Evolutionary conservation across 2,329 filamentous ascomycete species (phyloP).

Genomic region (Daldinia sp.): DNA sequence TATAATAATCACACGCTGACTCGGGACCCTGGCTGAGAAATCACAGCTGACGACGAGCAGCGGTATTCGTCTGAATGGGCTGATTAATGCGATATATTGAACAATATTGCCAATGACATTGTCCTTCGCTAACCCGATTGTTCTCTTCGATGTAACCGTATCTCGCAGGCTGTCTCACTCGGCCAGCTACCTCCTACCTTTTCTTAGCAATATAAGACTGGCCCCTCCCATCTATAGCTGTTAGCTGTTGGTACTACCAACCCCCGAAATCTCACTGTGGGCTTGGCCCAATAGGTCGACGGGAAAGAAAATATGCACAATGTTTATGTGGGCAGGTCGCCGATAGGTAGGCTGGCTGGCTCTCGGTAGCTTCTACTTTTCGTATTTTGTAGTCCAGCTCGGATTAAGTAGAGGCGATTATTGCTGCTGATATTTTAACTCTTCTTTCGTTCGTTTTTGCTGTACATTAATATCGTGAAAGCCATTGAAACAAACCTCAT

Average conservation of each 20-base stretch:
- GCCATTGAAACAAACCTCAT: background rate
- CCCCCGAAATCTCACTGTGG: constrained; percentile 32
- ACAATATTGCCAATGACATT: background rate
- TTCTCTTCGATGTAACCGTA: constrained; percentile 24
- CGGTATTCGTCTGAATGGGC: too few relatives aligned
- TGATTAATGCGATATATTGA: background rate
- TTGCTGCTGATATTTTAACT: constrained; percentile 19
- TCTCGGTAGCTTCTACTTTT: constrained; percentile 25
- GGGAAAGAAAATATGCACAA: constrained; percentile 17
- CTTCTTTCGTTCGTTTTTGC: constrained; percentile 6
- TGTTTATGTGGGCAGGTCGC: constrained; percentile 26
- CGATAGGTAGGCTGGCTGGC: constrained; percentile 29
- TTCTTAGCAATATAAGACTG: background rate
- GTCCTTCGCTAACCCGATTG: constrained; percentile 6
- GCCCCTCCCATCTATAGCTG: background rate
- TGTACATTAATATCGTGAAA: background rate
- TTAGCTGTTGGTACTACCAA: constrained; percentile 24
- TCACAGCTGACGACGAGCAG: too few relatives aligned
- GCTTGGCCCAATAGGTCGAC: constrained; percentile 25
- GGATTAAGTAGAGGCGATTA: constrained; percentile 8
- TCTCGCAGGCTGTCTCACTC: constrained; percentile 31
- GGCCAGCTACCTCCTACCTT: background rate
- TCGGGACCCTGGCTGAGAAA: too few relatives aligned
- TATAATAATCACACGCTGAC: too few relatives aligned
- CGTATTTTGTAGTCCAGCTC: constrained; percentile 1